Base-by-base conservation (phyloP, 2,329 filamentous ascomycete genomes). In the Emergomyces pasteurianus region DNA sequence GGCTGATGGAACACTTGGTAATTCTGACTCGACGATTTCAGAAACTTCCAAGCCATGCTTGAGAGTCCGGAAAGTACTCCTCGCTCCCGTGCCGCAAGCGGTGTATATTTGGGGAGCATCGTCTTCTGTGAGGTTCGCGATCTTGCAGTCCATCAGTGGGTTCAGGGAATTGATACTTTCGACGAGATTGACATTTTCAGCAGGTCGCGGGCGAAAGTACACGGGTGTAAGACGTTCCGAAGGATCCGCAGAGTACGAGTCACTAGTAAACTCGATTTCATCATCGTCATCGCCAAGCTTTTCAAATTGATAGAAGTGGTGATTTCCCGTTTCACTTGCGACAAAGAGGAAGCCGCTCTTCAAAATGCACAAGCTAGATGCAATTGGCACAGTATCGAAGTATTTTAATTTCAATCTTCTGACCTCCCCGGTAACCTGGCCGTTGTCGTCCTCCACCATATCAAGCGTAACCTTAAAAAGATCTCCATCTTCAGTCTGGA, bases 401-500 rank as follows among this genome's bases (percentile, higher is more conserved):
- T 97, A 99, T 73, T 96, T 96, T 75, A 99, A 89, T 73, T 90
- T 94, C 61, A 99, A 78, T 62, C 86, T 82, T 68, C 83, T 84
- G 1, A 97, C 92, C 70, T 94, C 89, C 36, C 88, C 88, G 0
- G 89, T 92, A 0, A 86, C 80, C 62, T 90, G 86, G 14, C 88
- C 90, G 54, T 88, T 83, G 0, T 87, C 83, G 67, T 95, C 89
- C 67, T 92, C 87, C 10, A 86, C 82, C 86, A 96, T 92, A 65
- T 96, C 91, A 63, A 99, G 86, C 0, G 88, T 96, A 57, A 97
- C 83, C 73, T 97, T 97, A 81, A 99, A 97, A 7, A 99, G 80
- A 73, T 99, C 95, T n/a, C 94, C 94, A 72, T 99, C 95, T 61
- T 99, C 94, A 0, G 89, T 91, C 72, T 99, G 94, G 0, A 99